Evolutionary conservation across 345 rosid genomes (phyloP).

Genomic region (Aurinia saxatilis): DNA sequence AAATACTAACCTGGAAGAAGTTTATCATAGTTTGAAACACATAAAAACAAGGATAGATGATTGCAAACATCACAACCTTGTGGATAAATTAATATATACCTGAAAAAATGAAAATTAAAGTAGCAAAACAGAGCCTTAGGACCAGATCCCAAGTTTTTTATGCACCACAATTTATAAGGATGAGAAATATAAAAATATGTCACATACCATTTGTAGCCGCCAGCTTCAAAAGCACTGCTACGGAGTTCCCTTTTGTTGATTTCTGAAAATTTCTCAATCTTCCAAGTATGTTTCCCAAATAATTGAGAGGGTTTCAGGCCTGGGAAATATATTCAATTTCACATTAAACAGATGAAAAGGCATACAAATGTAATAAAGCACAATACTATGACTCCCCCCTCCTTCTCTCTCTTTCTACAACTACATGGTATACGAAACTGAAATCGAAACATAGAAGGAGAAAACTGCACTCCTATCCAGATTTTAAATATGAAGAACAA

Average conservation of each 20-base stretch:
- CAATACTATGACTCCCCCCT: too few species aligned
- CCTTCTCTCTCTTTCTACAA: background rate
- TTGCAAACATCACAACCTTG: constrained; percentile 97
- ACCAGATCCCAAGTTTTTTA: background rate
- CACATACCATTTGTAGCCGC: constrained; percentile 90
- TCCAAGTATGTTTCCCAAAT: constrained; percentile 78
- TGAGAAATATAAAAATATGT: background rate
- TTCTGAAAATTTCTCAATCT: constrained; percentile 84
- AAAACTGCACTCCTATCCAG: background rate
- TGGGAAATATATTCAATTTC: constrained; percentile 15
- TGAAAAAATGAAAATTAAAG: constrained; percentile 22
- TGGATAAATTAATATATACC: constrained; percentile 97
- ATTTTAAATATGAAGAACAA: background rate
- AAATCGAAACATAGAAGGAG: background rate
- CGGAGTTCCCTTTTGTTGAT: constrained; percentile 87
- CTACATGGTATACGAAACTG: background rate
- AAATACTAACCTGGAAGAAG: constrained; percentile 84
- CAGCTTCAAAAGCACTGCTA: constrained; percentile 76
- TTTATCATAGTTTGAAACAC: constrained; percentile 92
- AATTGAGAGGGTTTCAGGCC: constrained; percentile 84
- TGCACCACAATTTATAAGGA: background rate
- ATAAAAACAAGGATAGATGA: constrained; percentile 95
- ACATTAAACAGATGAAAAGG: background rate
- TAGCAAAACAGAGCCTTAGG: background rate
- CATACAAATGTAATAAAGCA: background rate